Evolutionary conservation across 768 basidiomycete species (phyloP).

Genomic region (Mycena albidolilacea): DNA sequence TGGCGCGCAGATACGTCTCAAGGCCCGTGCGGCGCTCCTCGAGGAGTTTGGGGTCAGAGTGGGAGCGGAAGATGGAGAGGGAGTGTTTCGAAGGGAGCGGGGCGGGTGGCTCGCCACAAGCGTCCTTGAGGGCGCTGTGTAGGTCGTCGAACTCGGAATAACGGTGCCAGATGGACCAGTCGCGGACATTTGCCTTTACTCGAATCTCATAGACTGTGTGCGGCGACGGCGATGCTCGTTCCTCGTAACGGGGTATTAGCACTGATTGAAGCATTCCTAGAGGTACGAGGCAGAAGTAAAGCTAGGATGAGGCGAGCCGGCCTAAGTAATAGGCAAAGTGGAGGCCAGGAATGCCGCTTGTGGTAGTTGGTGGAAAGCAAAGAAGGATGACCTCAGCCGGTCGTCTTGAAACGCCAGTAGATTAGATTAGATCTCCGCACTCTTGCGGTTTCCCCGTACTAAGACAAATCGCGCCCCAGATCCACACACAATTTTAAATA

Average conservation of each 20-base stretch:
- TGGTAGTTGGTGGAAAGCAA: too few species aligned
- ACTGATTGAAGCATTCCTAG: constrained; percentile 49
- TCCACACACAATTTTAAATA: constrained; percentile 45
- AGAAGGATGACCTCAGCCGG: too few species aligned
- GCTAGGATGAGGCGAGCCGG: too few species aligned
- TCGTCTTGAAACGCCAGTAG: too few species aligned
- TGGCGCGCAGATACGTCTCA: constrained; percentile 89
- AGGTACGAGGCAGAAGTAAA: too few species aligned
- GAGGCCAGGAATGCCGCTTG: too few species aligned
- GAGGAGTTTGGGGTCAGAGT: constrained; percentile 72
- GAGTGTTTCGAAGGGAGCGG: constrained; percentile 90
- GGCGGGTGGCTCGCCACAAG: constrained; percentile 82
- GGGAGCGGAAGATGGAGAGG: constrained; percentile 75
- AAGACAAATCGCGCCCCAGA: constrained; percentile 67
- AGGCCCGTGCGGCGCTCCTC: constrained; percentile 85
- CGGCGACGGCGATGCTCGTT: constrained; percentile 77
- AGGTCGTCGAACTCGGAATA: constrained; percentile 96
- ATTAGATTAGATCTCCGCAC: too few species aligned
- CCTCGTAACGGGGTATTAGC: constrained; percentile 78
- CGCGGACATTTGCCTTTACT: constrained; percentile 89
- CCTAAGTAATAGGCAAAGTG: too few species aligned
- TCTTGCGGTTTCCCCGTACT: constrained; percentile 41
- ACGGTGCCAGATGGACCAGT: constrained; percentile 95
- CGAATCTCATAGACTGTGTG: constrained; percentile 88
- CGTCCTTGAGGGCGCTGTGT: constrained; percentile 79